Conservation (phyloP, 169 alveolate genomes). For the Plasmodium yoelii region DNA sequence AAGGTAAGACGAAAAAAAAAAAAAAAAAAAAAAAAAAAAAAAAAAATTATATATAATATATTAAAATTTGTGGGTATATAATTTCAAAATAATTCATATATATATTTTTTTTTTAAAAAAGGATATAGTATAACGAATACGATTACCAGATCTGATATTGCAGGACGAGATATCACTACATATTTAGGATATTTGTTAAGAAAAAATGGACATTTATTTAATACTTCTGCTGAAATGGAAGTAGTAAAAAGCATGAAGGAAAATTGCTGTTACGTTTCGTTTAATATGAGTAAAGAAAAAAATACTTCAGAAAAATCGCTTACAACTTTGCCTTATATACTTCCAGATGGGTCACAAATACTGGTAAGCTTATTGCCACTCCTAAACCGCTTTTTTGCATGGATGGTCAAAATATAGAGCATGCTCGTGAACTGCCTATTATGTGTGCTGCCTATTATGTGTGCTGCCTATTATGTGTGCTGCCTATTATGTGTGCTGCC, state of each 20-base stretch:
- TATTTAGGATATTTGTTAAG: conserved; percentile 77
- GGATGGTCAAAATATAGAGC: too few species aligned
- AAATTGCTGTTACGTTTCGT: conserved; percentile 80
- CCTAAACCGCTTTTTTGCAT: too few species aligned
- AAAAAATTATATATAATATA: background rate
- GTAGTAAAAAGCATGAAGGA: conserved; percentile 84
- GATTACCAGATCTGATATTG: conserved; percentile 79
- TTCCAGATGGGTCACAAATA: conserved; percentile 79
- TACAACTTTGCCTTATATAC: conserved; percentile 72
- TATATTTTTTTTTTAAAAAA: conserved; percentile 13
- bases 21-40: background rate
- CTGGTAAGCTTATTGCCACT: conserved; percentile 21
- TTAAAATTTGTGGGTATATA: background rate
- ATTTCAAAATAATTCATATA: background rate
- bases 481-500: too few species aligned
- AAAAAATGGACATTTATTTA: conserved; percentile 78
- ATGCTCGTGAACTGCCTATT: too few species aligned
- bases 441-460: too few species aligned
- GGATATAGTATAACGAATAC: conserved; percentile 69
- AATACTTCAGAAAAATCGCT: conserved; percentile 66
- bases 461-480: too few species aligned
- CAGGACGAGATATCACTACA: conserved; percentile 83
- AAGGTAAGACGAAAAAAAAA: conserved; percentile 57
- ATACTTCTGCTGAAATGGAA: conserved; percentile 82
- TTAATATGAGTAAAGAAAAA: conserved; percentile 64